Percentiles rank a stretch among this genome's conserved stretches.
These are phyloP conservation scores for Heracleum sosnowskyi DNA, from an alignment of 129 eudicot genomes.

Conservation along the genomic window DNA sequence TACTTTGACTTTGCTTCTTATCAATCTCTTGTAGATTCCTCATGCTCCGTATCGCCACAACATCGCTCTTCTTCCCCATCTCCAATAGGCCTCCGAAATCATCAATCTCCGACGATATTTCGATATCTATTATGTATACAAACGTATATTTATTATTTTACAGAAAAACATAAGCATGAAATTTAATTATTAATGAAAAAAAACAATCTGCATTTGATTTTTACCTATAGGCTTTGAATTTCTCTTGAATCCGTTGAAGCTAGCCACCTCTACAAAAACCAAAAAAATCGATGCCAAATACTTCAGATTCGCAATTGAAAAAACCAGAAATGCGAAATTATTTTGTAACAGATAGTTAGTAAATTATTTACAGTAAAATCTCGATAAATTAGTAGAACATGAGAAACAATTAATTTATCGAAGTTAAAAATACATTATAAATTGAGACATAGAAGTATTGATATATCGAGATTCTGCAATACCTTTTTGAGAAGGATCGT, in stretches of 20 bases:
- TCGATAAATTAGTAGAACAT: too few relatives aligned
- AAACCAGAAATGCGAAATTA: neutral
- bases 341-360: too few relatives aligned
- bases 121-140: slow-evolving; percentile 4
- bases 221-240: slow-evolving; percentile 23
- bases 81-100: slow-evolving; percentile 20
- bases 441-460: too few relatives aligned
- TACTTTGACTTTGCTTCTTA: slow-evolving; percentile 6
- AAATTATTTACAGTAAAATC: too few relatives aligned
- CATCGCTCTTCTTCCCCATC: slow-evolving; percentile 4
- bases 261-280: slow-evolving; percentile 32
- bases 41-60: slow-evolving; percentile 36
- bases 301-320: neutral
- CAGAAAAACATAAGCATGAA: neutral
- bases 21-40: slow-evolving; percentile 35
- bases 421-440: too few relatives aligned
- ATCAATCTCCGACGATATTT: slow-evolving; percentile 20
- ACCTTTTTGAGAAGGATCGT: slow-evolving; percentile 47
- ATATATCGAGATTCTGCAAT: neutral
- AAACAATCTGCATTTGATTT: neutral
- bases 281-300: neutral
- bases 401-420: too few relatives aligned
- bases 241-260: slow-evolving; percentile 26
- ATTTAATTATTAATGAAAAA: too few relatives aligned
- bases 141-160: neutral